Conservation (phyloP, 2,329 filamentous ascomycete genomes). For the Fusarium sp. region DNA sequence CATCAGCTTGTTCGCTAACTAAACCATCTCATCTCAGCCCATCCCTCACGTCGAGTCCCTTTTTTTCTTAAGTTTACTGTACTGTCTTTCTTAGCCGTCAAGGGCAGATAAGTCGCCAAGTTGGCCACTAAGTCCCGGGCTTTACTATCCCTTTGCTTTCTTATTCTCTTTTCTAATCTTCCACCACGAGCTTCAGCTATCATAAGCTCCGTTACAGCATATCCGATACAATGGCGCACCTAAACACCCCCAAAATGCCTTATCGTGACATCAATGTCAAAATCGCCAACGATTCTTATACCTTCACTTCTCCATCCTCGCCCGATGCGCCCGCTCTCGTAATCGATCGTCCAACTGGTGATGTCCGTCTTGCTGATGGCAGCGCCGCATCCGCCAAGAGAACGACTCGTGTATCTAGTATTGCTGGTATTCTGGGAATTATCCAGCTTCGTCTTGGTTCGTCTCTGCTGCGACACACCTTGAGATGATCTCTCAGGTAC, state of each 20-base stretch:
- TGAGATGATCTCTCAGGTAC: conserved; percentile 17
- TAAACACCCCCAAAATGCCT: conserved; percentile 64
- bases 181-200: conserved; percentile 27
- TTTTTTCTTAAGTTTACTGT: conserved; percentile 27
- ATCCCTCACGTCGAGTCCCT: conserved; percentile 43
- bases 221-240: conserved; percentile 53
- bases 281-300: conserved; percentile 90
- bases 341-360: conserved; percentile 91
- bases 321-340: conserved; percentile 88
- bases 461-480: conserved; percentile 41
- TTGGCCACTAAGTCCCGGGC: conserved; percentile 34
- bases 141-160: conserved; percentile 10
- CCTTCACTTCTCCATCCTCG: conserved; percentile 95
- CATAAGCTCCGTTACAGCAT: not conserved
- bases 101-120: conserved; percentile 38
- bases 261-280: conserved; percentile 98
- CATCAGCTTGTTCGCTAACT: conserved; percentile 39
- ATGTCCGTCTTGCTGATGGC: conserved; percentile 86
- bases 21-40: conserved; percentile 33
- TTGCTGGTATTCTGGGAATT: conserved; percentile 93
- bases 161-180: conserved; percentile 22
- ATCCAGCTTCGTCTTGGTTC: conserved; percentile 92
- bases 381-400: conserved; percentile 80
- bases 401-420: conserved; percentile 80
- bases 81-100: conserved; percentile 30